Conservation (phyloP, 192 early-diverging fungal species). For the Piromyces finnis region DNA sequence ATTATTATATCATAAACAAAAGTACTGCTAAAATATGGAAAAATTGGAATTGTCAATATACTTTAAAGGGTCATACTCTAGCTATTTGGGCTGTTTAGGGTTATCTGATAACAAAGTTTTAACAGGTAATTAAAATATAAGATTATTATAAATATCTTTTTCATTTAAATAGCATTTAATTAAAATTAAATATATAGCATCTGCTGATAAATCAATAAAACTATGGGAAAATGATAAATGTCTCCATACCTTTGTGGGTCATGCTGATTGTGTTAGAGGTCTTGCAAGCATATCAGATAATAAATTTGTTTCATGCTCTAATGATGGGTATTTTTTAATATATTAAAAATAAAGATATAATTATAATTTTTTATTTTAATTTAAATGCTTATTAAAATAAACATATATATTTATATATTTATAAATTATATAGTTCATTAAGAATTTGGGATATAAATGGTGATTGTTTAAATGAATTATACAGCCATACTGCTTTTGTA, state of each 20-base stretch:
- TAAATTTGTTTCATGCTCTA: conserved; percentile 71
- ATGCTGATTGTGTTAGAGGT: conserved; percentile 79
- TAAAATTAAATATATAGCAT: conserved; percentile 22
- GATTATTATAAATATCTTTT: no score
- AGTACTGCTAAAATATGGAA: conserved; percentile 83
- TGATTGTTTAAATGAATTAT: conserved; percentile 47
- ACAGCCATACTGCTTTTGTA: conserved; percentile 83
- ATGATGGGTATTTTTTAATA: conserved; percentile 46
- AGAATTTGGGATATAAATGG: conserved; percentile 65
- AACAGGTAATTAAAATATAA: no score
- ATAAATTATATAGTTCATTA: conserved; percentile 52
- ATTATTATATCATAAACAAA: neutral
- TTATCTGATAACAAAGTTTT: conserved; percentile 48
- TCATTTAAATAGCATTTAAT: no score
- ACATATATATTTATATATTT: neutral
- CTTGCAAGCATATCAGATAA: conserved; percentile 37
- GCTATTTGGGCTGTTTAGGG: conserved; percentile 88
- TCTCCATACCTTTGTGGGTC: conserved; percentile 49
- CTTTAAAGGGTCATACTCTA: conserved; percentile 55
- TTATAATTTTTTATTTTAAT: no score
- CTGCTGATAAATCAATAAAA: conserved; percentile 82
- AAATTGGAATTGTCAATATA: conserved; percentile 47
- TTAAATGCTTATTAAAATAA: neutral
- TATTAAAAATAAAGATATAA: no score
- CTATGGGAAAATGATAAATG: conserved; percentile 52